Conservation (phyloP, 2,329 filamentous ascomycete species). For the Gyromitra esculenta region DNA sequence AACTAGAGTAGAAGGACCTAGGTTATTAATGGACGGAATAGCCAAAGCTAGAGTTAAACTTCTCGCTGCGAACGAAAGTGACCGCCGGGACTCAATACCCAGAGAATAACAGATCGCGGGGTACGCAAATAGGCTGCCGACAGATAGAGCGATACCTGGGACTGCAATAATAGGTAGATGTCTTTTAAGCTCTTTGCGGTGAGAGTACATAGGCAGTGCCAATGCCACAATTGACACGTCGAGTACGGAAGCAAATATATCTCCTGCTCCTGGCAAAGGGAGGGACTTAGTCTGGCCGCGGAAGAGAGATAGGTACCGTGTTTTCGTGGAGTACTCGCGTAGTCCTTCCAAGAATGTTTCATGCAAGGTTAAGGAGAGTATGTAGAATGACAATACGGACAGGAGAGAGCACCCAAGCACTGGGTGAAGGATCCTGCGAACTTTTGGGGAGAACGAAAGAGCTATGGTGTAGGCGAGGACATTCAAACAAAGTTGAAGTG, state of each 20-base stretch:
- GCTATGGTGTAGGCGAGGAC: conserved; percentile 67
- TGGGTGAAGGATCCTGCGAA: conserved; percentile 68
- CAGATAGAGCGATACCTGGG: conserved; percentile 66
- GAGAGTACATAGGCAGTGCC: conserved; percentile 71
- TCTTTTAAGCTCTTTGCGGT: conserved; percentile 67
- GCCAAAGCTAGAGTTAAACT: conserved; percentile 71
- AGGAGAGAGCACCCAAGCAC: conserved; percentile 68
- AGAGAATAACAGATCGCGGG: conserved; percentile 67
- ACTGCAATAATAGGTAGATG: conserved; percentile 66
- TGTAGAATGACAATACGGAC: conserved; percentile 67
- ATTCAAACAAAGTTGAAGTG: conserved; percentile 63
- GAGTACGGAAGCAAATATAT: conserved; percentile 67
- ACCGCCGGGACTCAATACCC: conserved; percentile 66
- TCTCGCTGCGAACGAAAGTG: conserved; percentile 68
- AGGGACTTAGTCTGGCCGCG: conserved; percentile 58
- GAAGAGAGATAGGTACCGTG: conserved; percentile 68
- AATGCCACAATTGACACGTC: conserved; percentile 70
- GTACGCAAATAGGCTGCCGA: conserved; percentile 69
- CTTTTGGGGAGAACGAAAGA: conserved; percentile 64
- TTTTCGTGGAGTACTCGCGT: conserved; percentile 65
- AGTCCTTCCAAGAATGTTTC: conserved; percentile 63
- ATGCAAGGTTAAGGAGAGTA: conserved; percentile 64
- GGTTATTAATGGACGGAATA: conserved; percentile 67
- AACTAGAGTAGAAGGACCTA: conserved; percentile 60
- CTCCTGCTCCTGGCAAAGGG: conserved; percentile 66